Evolutionary conservation across 768 basidiomycete genomes (phyloP).

Genomic region (Rhizopogon roseolus): DNA sequence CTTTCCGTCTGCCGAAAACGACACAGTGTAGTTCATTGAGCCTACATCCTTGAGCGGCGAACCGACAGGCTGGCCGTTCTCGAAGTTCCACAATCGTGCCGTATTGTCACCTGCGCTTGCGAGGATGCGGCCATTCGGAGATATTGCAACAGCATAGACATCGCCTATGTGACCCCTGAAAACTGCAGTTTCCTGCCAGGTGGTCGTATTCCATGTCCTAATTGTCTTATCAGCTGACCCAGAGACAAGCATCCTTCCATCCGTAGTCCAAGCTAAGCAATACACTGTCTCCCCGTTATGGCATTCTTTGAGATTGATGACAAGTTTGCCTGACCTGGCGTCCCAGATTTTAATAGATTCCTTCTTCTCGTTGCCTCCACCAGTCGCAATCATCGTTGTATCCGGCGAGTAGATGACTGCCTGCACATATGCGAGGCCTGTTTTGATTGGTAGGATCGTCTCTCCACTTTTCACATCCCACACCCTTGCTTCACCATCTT

Average conservation of each 20-base stretch:
- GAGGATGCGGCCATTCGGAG: background rate
- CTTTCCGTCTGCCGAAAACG: background rate
- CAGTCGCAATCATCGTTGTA: conserved; percentile 28
- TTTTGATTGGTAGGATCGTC: background rate
- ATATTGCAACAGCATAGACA: background rate
- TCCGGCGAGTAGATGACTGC: conserved; percentile 37
- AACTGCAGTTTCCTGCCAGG: background rate
- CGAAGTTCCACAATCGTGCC: background rate
- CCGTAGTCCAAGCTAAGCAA: background rate
- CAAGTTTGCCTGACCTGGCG: background rate
- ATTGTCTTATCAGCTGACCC: background rate
- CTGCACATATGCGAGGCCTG: too few relatives aligned
- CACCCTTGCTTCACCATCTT: background rate
- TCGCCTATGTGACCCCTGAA: background rate
- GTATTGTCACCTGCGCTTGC: background rate
- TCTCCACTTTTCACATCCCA: background rate
- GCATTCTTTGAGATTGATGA: background rate
- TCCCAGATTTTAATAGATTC: background rate
- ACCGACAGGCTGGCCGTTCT: background rate
- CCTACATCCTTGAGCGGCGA: background rate
- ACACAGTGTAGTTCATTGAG: background rate
- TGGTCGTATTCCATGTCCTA: background rate
- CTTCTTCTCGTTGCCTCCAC: conserved; percentile 12
- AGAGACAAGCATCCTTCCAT: background rate
- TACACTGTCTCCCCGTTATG: background rate